Base-by-base conservation (phyloP, 2,329 filamentous ascomycete genomes). In the Sporothrix schenckii region DNA sequence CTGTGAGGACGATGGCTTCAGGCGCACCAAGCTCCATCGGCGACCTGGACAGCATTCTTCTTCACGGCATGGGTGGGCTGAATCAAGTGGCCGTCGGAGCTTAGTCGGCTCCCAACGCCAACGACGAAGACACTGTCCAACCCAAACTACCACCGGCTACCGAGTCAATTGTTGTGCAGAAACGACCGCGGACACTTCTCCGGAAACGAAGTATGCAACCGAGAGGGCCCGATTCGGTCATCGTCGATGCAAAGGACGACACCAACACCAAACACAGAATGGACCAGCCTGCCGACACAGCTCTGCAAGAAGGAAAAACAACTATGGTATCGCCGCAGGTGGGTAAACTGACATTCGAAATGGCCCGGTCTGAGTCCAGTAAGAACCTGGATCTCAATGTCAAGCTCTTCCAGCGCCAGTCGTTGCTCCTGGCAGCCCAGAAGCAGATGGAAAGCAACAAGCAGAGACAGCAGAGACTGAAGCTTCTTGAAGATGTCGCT, bases 351-450 rank as follows among this genome's bases (percentile, higher is more conserved):
- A 63, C 72, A 1, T 74, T 74, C 56, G 73, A 74, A 27, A 70
- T 74, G 16, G 14, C 69, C 2, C 69, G 60, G 3, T 73, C 73
- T 0, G 72, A 72, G 44, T 74, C 73, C 7, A 67, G 69, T 52
- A 72, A 54, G 2, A 66, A 72, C 19, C 71, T 73, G 3, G 72
- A 73, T 49, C 66, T 74, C 9, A 68, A 73, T 14, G 71, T 69
- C n/a, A 68, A 58, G 14, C 69, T 74, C 0, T 74, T 74, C 44
- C 73, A 74, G 47, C 71, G 73, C 1, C 72, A 74, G 50, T 74
- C 73, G 1, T 54, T 74, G 2, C 70, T 74, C 21, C 49, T 72
- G 30, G 73, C 73, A 14, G 73, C 73, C 21, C 72, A 71, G 30
- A 69, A 34, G 9, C 71, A 74, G 54, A 72, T 72, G 7, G 70